Evolutionary conservation across 352 stramenopile species (phyloP).

Genomic region (Globisporangium cylindrosporum): DNA sequence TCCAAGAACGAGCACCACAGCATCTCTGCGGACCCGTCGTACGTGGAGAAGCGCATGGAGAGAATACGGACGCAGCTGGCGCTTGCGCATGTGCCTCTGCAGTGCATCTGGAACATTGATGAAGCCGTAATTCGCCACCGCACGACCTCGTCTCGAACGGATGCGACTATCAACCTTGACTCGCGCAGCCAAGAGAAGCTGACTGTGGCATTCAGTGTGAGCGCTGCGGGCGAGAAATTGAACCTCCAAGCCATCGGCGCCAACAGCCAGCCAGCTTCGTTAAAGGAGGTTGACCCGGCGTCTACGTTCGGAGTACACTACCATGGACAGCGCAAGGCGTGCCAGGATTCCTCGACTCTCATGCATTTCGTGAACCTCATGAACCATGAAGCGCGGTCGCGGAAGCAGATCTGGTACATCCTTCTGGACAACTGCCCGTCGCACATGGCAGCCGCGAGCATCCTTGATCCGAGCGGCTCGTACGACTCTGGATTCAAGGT

Average conservation of each 20-base stretch:
- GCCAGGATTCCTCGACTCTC: slow-evolving; percentile 53
- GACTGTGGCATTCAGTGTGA: slow-evolving; percentile 54
- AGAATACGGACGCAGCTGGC: slow-evolving; percentile 50
- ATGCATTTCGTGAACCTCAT: slow-evolving; percentile 56
- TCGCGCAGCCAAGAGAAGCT: slow-evolving; percentile 44
- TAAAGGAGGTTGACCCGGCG: slow-evolving; percentile 39
- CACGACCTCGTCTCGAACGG: slow-evolving; percentile 33
- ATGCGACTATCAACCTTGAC: slow-evolving; percentile 46
- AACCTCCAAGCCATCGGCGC: slow-evolving; percentile 58
- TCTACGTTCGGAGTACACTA: slow-evolving; percentile 40
- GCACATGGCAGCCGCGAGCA: slow-evolving; percentile 58
- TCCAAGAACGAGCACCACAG: slow-evolving; percentile 34
- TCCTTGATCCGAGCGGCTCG: slow-evolving; percentile 54
- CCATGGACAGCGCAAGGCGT: slow-evolving; percentile 36
- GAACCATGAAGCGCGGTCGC: slow-evolving; percentile 49
- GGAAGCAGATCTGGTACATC: slow-evolving; percentile 69
- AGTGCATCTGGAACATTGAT: slow-evolving; percentile 76
- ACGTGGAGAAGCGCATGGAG: slow-evolving; percentile 39
- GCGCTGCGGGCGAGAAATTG: slow-evolving; percentile 63
- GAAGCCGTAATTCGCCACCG: slow-evolving; percentile 49
- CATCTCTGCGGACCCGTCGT: slow-evolving; percentile 7
- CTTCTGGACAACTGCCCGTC: slow-evolving; percentile 63
- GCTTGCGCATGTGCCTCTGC: slow-evolving; percentile 37
- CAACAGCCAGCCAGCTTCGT: slow-evolving; percentile 28
- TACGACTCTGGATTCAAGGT: slow-evolving; percentile 62